Conservation (phyloP, 441 rosid species). For the Erysimum pusillum region DNA sequence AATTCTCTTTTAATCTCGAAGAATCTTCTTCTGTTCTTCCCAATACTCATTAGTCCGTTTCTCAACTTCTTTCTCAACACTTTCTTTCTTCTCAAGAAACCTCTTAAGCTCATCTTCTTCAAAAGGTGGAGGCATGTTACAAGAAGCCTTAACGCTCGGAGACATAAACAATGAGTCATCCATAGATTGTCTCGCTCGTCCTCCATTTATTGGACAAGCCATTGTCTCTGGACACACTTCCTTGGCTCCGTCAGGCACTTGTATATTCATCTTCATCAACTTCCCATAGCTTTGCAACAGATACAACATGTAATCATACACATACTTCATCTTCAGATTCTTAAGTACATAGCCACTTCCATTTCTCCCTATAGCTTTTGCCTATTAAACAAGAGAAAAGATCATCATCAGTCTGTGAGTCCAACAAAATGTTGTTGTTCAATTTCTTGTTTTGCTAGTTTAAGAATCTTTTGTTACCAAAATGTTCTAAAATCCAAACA, state of each 20-base stretch:
- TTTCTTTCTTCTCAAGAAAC: slow-evolving; percentile 48
- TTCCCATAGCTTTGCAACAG: slow-evolving; percentile 61
- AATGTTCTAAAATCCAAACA: background rate
- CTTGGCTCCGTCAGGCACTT: slow-evolving; percentile 50
- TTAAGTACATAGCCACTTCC: slow-evolving; percentile 61
- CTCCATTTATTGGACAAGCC: slow-evolving; percentile 47
- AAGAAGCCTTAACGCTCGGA: slow-evolving; percentile 55
- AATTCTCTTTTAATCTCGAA: background rate
- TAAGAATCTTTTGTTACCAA: background rate
- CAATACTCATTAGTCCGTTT: slow-evolving; percentile 61
- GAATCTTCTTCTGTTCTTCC: slow-evolving; percentile 34
- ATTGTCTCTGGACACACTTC: slow-evolving; percentile 61
- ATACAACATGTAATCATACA: slow-evolving; percentile 84
- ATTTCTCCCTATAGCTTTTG: slow-evolving; percentile 57
- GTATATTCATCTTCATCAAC: slow-evolving; percentile 68
- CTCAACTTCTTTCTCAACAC: slow-evolving; percentile 53
- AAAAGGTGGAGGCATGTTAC: slow-evolving; percentile 61
- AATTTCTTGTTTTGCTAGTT: background rate
- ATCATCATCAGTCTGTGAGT: background rate
- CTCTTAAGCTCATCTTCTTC: slow-evolving; percentile 50
- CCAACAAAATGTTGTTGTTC: background rate
- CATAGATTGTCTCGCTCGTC: slow-evolving; percentile 52
- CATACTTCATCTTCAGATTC: slow-evolving; percentile 61
- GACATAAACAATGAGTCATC: slow-evolving; percentile 63
- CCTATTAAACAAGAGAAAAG: slow-evolving; percentile 7